Evolutionary conservation across 1,139 yeast genomes (phyloP).

Genomic region (Yamadazyma epiphylla): DNA sequence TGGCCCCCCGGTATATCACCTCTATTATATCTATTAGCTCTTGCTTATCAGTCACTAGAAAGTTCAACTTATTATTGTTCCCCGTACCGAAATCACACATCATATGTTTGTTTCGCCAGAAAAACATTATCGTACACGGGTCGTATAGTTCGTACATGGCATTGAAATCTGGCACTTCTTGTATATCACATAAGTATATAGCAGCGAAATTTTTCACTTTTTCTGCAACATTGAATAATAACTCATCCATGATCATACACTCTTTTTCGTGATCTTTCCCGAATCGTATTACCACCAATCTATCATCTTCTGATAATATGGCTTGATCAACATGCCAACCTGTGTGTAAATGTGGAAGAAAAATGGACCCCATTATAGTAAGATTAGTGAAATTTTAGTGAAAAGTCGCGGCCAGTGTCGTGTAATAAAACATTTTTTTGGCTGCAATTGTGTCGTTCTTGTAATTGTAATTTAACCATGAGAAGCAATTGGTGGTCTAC

Average conservation of each 20-base stretch:
- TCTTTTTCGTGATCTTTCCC: constrained; percentile 76
- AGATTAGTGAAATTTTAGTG: no score
- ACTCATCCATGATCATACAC: constrained; percentile 89
- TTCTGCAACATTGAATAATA: constrained; percentile 74
- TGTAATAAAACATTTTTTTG: no score
- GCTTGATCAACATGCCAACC: constrained; percentile 99
- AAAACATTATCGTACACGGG: constrained; percentile 90
- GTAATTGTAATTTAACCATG: no score
- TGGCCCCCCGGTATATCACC: constrained; percentile 85
- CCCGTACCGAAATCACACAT: constrained; percentile 99
- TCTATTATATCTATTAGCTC: constrained; percentile 90
- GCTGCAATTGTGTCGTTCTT: no score
- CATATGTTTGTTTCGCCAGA: constrained; percentile 92
- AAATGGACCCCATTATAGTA: constrained; percentile 75
- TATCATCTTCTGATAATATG: constrained; percentile 75
- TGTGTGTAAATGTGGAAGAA: constrained; percentile 78
- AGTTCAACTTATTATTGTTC: constrained; percentile 89
- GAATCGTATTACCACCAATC: constrained; percentile 83
- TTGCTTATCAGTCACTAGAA: constrained; percentile 72
- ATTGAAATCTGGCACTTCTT: constrained; percentile 87
- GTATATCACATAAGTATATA: constrained; percentile 82
- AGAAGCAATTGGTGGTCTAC: constrained; percentile 7
- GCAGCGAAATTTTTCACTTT: constrained; percentile 86
- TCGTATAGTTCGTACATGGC: constrained; percentile 90
- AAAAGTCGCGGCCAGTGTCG: no score